phyloP scores from a whole-genome alignment of 2,329 filamentous ascomycete species.

The Trematosphaeria pertusa region DNA sequence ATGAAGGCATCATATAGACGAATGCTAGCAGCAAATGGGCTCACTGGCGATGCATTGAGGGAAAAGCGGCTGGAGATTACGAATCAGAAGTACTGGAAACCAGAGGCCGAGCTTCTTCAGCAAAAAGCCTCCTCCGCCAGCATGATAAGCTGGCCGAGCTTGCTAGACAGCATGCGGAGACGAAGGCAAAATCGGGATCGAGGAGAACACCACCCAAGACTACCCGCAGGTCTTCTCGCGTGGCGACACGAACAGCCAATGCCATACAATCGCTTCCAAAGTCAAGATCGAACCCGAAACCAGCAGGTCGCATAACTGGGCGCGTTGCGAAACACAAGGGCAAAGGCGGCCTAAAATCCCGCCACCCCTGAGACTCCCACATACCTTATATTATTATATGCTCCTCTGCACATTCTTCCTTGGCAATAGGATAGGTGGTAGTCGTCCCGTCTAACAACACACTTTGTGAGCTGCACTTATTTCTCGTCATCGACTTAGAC shows the following conservation, averaged over 20 bases:
- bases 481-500: neutral
- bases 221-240: conserved; percentile 1
- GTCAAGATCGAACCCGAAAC: conserved; percentile 1
- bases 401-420: no score
- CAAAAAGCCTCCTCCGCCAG: neutral
- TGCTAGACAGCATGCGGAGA: conserved; percentile 3
- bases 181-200: conserved; percentile 1
- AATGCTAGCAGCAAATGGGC: neutral
- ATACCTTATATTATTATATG: no score
- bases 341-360: neutral
- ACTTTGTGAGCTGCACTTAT: no score
- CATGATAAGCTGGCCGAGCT: neutral
- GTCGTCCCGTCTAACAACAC: no score
- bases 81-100: neutral
- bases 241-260: neutral
- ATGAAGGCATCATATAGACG: neutral
- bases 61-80: neutral
- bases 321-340: neutral
- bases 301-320: conserved; percentile 1
- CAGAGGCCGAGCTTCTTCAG: conserved; percentile 1
- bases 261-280: neutral
- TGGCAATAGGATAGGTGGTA: no score
- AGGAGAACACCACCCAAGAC: conserved; percentile 1
- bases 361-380: no score
- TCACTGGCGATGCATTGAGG: neutral